A percentile compares a stretch with the other conserved stretches of the same genome.
These are phyloP conservation scores for Tuber aestivum DNA, from an alignment of 495 filamentous ascomycete species.

Conservation along the genomic window DNA sequence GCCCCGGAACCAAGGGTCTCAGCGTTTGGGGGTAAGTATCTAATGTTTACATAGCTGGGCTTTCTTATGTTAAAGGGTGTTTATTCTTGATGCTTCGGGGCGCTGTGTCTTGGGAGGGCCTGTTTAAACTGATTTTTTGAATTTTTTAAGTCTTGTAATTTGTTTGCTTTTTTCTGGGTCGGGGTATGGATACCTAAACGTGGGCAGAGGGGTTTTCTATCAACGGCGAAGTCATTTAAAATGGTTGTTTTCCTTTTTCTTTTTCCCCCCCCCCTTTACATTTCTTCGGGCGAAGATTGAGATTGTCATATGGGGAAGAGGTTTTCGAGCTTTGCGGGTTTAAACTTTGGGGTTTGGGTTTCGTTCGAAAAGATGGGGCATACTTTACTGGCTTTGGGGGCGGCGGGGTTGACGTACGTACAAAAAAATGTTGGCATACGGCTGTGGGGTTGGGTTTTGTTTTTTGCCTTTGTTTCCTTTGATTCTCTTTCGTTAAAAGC, in stretches of 20 bases:
- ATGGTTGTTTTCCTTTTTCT: constrained; percentile 40
- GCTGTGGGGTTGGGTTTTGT: constrained; percentile 42
- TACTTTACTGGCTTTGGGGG: constrained; percentile 41
- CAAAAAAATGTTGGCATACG: constrained; percentile 38
- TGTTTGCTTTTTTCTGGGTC: constrained; percentile 40
- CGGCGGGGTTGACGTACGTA: constrained; percentile 38
- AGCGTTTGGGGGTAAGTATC: constrained; percentile 41
- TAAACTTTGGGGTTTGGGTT: constrained; percentile 39
- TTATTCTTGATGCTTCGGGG: constrained; percentile 43
- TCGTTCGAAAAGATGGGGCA: constrained; percentile 39
- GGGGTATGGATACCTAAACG: constrained; percentile 44
- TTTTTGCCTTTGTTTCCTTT: constrained; percentile 12
- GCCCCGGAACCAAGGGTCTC: constrained; percentile 49
- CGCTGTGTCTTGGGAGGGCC: constrained; percentile 44
- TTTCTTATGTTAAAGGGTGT: constrained; percentile 43
- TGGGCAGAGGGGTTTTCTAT: constrained; percentile 43
- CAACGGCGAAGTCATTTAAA: constrained; percentile 44
- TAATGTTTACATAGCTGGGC: constrained; percentile 42
- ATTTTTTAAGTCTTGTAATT: constrained; percentile 44
- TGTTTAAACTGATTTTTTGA: constrained; percentile 42
- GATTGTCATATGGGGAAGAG: constrained; percentile 33
- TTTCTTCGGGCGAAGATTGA: constrained; percentile 36
- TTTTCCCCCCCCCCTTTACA: too few relatives aligned
- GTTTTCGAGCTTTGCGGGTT: constrained; percentile 33
- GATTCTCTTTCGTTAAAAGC: constrained; percentile 28